Base-by-base conservation (phyloP, 176 grass and related monocot species). In the Carex scoparia region DNA sequence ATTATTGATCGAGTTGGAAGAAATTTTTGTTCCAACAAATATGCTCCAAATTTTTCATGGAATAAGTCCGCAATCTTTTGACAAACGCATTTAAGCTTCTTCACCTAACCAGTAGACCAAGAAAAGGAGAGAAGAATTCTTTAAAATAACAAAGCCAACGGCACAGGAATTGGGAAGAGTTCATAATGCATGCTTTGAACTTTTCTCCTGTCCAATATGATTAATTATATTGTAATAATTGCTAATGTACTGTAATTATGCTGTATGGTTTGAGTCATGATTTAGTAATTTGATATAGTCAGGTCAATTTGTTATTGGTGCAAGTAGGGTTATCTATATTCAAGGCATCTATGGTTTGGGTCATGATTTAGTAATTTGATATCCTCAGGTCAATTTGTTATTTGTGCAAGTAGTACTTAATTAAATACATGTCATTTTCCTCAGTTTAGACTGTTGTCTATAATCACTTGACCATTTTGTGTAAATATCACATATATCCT, bases 71-170 rank as follows among this genome's bases (percentile, higher is more conserved):
- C 51, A 33, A 13, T 56, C 51, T 78, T 78, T 78, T 57, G 51
- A 57, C 28, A 57, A 51, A 35, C 51, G 13, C 74, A 78, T 78
- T 71, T 53, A 14, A 55, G 13, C 51, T 16, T 56, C 51, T 78
- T 57, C 74, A 78, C 51, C 74, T 78, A 78, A 78, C 74, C 32
- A 56, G 51, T 16, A 78, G 74, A 78, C 74, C 74, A 56, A 78
- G 49, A 32, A 56, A 56, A 78, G 18, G 28, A 19, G 48, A 7
- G 12, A 78, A 32, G 12, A 48, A 19, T n/a, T 71, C 16, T 56
- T 23, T 56, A 32, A 77, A 56, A 76, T 13, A 77, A 51, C 44
- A 76, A 28, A 31, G 49, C 11, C 46, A 76, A 55, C 11, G 40
- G 15, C n/a, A 23, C 51, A 74, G 18, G 2, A 74, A 13, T 31